These are phyloP conservation scores for Fusarium anguioides DNA, from an alignment of 2,329 filamentous ascomycete genomes.

Conservation along the genomic window DNA sequence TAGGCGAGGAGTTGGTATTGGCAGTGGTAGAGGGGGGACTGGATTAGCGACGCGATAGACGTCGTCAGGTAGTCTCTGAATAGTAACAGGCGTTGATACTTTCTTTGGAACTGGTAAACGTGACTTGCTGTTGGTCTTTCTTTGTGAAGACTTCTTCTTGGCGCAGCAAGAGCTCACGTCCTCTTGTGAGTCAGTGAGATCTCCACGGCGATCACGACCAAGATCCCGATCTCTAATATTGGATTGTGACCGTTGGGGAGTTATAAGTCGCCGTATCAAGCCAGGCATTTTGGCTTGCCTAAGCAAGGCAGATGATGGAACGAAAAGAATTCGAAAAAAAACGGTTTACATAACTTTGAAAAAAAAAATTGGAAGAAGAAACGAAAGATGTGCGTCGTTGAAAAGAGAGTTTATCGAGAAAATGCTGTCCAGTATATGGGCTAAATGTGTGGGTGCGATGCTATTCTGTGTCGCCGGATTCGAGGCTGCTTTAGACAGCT, in stretches of 20 bases:
- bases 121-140: constrained; percentile 32
- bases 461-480: constrained; percentile 28
- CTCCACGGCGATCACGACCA: constrained; percentile 20
- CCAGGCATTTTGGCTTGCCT: constrained; percentile 40
- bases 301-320: constrained; percentile 27
- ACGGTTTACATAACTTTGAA: constrained; percentile 36
- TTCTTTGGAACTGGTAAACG: constrained; percentile 41
- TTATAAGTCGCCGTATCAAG: constrained; percentile 43
- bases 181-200: constrained; percentile 33
- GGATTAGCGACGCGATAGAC: constrained; percentile 54
- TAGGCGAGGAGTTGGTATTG: constrained; percentile 52
- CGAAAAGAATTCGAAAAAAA: constrained; percentile 20
- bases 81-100: constrained; percentile 41
- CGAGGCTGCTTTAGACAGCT: constrained; percentile 31
- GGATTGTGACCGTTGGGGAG: constrained; percentile 27
- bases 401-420: constrained; percentile 34
- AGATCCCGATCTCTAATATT: constrained; percentile 11
- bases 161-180: constrained; percentile 33
- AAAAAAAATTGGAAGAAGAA: constrained; percentile 1
- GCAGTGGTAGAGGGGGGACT: constrained; percentile 54
- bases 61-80: constrained; percentile 53
- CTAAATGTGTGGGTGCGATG: constrained; percentile 13
- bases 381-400: constrained; percentile 5
- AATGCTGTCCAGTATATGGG: constrained; percentile 21
- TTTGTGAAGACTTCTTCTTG: constrained; percentile 34